Conservation (phyloP, 2,329 filamentous ascomycete genomes). For the Teratosphaeria zuluensis region DNA sequence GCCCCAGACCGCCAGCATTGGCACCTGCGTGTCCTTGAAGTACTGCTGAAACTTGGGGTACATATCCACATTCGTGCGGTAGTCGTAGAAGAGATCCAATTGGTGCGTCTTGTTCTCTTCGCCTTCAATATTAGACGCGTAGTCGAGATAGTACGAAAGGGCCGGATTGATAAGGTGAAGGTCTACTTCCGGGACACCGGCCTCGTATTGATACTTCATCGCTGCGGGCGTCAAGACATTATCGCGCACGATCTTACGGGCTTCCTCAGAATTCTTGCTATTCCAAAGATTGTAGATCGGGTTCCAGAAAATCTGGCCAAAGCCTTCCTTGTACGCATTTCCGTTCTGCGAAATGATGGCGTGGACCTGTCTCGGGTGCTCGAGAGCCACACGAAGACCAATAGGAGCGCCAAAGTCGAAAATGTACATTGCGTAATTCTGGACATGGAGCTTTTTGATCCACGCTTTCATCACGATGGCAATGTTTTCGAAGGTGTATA, state of each 20-base stretch:
- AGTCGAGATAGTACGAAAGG: not conserved
- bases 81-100: conserved; percentile 49
- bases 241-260: not conserved
- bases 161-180: not conserved
- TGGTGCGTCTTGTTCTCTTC: conserved; percentile 44
- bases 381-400: conserved; percentile 44
- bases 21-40: conserved; percentile 41
- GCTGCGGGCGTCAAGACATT: not conserved
- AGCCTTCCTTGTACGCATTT: conserved; percentile 50
- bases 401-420: conserved; percentile 55
- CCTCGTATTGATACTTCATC: not conserved
- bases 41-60: conserved; percentile 49
- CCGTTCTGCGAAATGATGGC: conserved; percentile 52
- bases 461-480: conserved; percentile 41
- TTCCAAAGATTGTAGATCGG: conserved; percentile 21
- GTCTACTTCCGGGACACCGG: not conserved
- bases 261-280: conserved; percentile 1
- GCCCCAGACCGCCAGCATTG: conserved; percentile 50
- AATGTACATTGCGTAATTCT: conserved; percentile 47
- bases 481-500: conserved; percentile 47
- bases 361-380: conserved; percentile 37
- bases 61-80: conserved; percentile 44
- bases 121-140: conserved; percentile 22
- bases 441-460: conserved; percentile 37
- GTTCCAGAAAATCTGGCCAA: conserved; percentile 40